Evolutionary conservation across 164 flowering plant species (phyloP).

Genomic region (Tinospora cordifolia): DNA sequence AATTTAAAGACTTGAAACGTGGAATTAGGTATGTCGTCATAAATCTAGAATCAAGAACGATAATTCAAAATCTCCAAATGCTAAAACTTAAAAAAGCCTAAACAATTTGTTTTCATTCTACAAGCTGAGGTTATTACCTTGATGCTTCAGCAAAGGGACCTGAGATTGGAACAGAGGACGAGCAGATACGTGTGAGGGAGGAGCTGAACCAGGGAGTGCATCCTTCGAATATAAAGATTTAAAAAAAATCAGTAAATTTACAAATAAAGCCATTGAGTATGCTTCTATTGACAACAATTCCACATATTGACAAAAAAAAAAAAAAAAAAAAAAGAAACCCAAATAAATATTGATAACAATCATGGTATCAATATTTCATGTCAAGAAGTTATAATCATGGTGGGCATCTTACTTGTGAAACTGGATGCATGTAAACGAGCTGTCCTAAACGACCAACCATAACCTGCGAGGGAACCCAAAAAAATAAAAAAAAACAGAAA

Average conservation of each 20-base stretch:
- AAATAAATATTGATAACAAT: background rate
- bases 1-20: no score
- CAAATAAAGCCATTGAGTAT: background rate
- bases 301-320: background rate
- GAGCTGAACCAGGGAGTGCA: slow-evolving; percentile 38
- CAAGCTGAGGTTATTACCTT: slow-evolving; percentile 36
- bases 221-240: slow-evolving; percentile 32
- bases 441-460: slow-evolving; percentile 63
- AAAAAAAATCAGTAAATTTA: background rate
- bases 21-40: no score
- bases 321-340: no score
- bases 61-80: no score
- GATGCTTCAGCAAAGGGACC: slow-evolving; percentile 52
- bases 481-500: background rate
- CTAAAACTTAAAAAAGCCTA: no score
- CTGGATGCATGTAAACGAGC: slow-evolving; percentile 53
- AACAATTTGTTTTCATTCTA: background rate
- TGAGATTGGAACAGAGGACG: slow-evolving; percentile 37
- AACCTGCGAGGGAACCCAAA: slow-evolving; percentile 40
- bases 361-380: background rate
- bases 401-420: slow-evolving; percentile 47
- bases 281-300: background rate
- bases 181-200: slow-evolving; percentile 35
- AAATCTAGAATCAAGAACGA: no score
- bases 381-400: slow-evolving; percentile 6